Conservation (phyloP, 1,284 basidiomycete species). For the Puccinia horiana region DNA sequence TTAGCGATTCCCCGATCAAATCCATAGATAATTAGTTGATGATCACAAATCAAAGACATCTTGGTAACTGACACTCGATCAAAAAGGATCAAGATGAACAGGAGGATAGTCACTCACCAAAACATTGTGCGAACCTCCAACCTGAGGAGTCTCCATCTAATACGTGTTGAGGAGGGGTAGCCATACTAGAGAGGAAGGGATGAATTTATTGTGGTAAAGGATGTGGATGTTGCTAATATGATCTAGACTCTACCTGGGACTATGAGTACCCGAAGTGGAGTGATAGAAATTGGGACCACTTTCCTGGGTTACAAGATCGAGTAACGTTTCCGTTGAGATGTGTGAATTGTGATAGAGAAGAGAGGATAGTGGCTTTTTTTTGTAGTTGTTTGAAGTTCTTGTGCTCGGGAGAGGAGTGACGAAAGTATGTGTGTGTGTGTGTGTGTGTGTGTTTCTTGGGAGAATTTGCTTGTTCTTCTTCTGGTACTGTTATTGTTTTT, state of each 20-base stretch:
- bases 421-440: no score
- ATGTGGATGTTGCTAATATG: neutral
- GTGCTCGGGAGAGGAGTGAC: no score
- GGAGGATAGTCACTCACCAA: conserved; percentile 74
- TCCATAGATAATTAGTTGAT: neutral
- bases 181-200: neutral
- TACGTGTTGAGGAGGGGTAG: conserved; percentile 25
- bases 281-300: no score
- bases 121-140: conserved; percentile 99
- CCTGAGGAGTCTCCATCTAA: conserved; percentile 56
- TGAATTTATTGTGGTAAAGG: neutral
- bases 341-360: no score
- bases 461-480: no score
- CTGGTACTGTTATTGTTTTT: no score
- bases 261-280: neutral
- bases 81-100: neutral
- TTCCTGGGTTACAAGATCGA: no score
- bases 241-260: neutral
- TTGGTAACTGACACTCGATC: neutral
- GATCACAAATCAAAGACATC: neutral
- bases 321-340: no score
- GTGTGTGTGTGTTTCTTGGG: no score
- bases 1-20: neutral
- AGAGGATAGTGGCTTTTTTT: no score
- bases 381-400: no score